Base-by-base conservation (phyloP, 768 basidiomycete species). In the Leccinum longicurvipes region DNA sequence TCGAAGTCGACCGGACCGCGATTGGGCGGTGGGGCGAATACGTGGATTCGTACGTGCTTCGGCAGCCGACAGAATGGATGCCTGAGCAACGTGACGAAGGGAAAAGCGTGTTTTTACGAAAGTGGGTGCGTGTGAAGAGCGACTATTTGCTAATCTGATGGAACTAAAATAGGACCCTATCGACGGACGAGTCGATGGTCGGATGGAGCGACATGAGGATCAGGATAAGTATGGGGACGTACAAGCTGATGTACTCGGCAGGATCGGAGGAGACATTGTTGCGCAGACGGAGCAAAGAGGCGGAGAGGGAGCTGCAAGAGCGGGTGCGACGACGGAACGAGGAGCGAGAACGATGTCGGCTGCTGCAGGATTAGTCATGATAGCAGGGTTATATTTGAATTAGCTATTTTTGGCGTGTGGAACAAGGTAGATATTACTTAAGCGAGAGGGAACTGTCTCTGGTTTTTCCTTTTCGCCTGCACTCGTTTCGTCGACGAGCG, bases 1-100 rank as follows among this genome's bases (percentile, higher is more conserved):
- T 82, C 47, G 72, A 81, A 57, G 79, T 79, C 23, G 81, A 81
- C 51, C 79, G 78, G 46, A 74, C 77, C 11, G 63, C 76, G 32
- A 55, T 72, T 15, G 76, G 74, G 44, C 83, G 89, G 51, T 92
- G 91, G 90, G 73, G 82, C 48, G 86, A 82, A 66, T 91, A 93
- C 63, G 74, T 87, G 56, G 83, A 84, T 63, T 84, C 85, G 36
- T 93, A 85, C 63, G 84, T 87, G 59, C 79, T 86, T 75, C 78
- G 75, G 41, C 76, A 86, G 58, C 82, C 84, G 6, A 90, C 87
- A 12, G 89, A 91, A 63, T 89, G 89, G 88, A 41, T 80, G 42
- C 80, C 82, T 2, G 74, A 73, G 56, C 64, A 61, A 57, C 66
- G 53, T 72, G 66, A 65, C 56, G 63, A 67, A 58, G 59, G 72